Base-by-base conservation (phyloP, 1,284 basidiomycete genomes). In the Leccinum fuscescens region DNA sequence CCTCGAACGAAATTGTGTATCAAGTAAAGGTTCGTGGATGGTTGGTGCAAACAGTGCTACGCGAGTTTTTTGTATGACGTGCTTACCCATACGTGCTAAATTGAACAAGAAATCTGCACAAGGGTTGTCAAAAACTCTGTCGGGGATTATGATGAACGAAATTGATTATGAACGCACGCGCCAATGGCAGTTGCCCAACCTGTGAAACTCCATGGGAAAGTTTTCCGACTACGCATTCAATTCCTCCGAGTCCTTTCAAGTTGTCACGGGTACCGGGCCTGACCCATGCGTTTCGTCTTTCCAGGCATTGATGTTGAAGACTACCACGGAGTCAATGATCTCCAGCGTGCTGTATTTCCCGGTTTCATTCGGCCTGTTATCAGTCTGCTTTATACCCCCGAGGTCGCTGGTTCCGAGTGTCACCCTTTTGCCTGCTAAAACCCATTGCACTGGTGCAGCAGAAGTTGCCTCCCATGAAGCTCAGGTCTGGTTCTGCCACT, bases 1-100 rank as follows among this genome's bases (percentile, higher is more conserved):
- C 78, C 6, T 77, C 78, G 37, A 77, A 78, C 2, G 76, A 76
- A 15, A 71, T 69, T 1, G 72, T 62, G 55, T 79, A 79, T 56
- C 77, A 79, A 63, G 57, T 14, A 4, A 35, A 42, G 8, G n/a
- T 9, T 42, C 39, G n/a, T n/a, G 8, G n/a, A 17, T 17, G 39
- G 39, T 17, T 39, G 39, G n/a, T 17, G 17, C n/a, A 17, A 42
- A 17, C 9, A 42, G n/a, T 44, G 17, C 17, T 44, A 12, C 17
- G 6, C 17, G 42, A 44, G 3, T 44, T 20, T 44, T 20, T 44
- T 17, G 42, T 44, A 20, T 12, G 42, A 44, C 6, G 17, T n/a
- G 39, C 69, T 63, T 52, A 79, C 76, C 77, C 78, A 20, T 73
- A 78, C 3, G 70, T 72, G 61, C 74, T 70, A 58, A 74, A 75